A percentile compares a stretch with the other conserved stretches of the same genome.
These are phyloP conservation scores for Nemania sp. DNA, from an alignment of 2,329 filamentous ascomycete species.

Conservation along the genomic window DNA sequence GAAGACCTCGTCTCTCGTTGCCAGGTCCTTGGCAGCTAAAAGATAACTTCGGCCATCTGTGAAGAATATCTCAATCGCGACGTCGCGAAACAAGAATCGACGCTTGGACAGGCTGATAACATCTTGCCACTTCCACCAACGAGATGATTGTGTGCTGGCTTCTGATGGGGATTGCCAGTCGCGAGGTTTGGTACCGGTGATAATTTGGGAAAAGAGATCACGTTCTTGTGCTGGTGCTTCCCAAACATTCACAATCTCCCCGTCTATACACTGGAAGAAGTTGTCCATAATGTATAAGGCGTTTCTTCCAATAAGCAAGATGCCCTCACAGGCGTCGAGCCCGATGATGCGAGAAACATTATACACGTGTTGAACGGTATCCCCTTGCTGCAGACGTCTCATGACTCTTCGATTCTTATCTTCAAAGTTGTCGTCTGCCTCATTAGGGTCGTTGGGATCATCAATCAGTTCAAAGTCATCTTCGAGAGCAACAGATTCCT, in stretches of 20 bases:
- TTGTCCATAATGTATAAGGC: slow-evolving; percentile 94
- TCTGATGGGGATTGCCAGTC: slow-evolving; percentile 65
- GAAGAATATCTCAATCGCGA: slow-evolving; percentile 97
- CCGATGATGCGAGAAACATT: slow-evolving; percentile 95
- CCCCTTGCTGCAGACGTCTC: slow-evolving; percentile 86
- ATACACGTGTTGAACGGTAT: slow-evolving; percentile 90
- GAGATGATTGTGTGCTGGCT: slow-evolving; percentile 74
- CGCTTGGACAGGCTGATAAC: slow-evolving; percentile 95
- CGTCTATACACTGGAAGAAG: slow-evolving; percentile 91
- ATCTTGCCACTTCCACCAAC: slow-evolving; percentile 93
- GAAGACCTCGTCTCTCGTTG: slow-evolving; percentile 78
- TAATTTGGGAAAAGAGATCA: slow-evolving; percentile 93
- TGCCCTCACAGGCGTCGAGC: slow-evolving; percentile 89
- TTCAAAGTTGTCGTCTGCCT: slow-evolving; percentile 77
- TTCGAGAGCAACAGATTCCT: slow-evolving; percentile 58
- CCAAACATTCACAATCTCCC: slow-evolving; percentile 95
- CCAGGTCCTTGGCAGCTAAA: slow-evolving; percentile 77
- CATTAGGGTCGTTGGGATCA: slow-evolving; percentile 82
- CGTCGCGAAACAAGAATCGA: slow-evolving; percentile 91
- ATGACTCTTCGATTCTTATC: slow-evolving; percentile 99
- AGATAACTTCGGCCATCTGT: slow-evolving; percentile 95
- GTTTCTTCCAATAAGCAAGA: slow-evolving; percentile 90
- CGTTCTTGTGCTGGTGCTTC: slow-evolving; percentile 91
- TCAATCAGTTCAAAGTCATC: slow-evolving; percentile 97
- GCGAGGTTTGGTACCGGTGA: slow-evolving; percentile 68